A percentile compares a stretch with the other conserved stretches of the same genome.
Conservation (phyloP, 495 filamentous ascomycete genomes). For the Podospora conica region DNA sequence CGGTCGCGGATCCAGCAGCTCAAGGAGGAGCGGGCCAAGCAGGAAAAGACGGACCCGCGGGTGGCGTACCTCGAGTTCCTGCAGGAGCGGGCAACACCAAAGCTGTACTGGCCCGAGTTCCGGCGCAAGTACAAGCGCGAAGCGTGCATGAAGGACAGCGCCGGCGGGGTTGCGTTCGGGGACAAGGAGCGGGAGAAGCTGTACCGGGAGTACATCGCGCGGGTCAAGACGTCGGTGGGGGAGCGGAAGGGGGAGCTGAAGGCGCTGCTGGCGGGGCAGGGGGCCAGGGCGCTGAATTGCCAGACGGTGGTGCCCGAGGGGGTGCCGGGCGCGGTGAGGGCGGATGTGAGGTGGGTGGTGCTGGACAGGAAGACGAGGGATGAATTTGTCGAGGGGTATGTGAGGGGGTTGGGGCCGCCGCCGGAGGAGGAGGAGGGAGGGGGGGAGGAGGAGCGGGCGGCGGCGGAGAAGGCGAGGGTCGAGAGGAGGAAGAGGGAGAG, state of each 20-base stretch:
- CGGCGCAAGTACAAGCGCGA: constrained; percentile 84
- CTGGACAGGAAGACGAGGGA: constrained; percentile 63
- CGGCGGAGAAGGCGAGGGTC: constrained; percentile 52
- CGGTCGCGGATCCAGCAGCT: constrained; percentile 62
- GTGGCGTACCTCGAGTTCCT: constrained; percentile 82
- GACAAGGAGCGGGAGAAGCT: constrained; percentile 89
- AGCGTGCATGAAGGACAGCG: constrained; percentile 71
- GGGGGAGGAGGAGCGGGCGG: constrained; percentile 56
- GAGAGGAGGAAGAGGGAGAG: constrained; percentile 65
- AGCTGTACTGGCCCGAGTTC: constrained; percentile 96
- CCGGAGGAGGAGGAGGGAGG: constrained; percentile 45
- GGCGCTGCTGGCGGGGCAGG: constrained; percentile 50
- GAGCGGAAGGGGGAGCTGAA: constrained; percentile 74
- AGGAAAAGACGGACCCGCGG: constrained; percentile 77
- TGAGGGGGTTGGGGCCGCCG: constrained; percentile 63
- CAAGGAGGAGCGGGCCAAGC: constrained; percentile 63
- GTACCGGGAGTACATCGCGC: constrained; percentile 81
- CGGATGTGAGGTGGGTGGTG: constrained; percentile 78
- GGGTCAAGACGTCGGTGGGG: constrained; percentile 66
- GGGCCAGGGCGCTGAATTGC: constrained; percentile 48
- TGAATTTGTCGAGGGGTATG: constrained; percentile 66
- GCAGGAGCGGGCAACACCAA: constrained; percentile 72
- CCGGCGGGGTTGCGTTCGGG: constrained; percentile 45
- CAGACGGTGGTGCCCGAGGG: constrained; percentile 50
- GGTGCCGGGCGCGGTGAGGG: constrained; percentile 62